phyloP scores from a whole-genome alignment of 176 grass and related monocot genomes.

The Zizania latifolia region DNA sequence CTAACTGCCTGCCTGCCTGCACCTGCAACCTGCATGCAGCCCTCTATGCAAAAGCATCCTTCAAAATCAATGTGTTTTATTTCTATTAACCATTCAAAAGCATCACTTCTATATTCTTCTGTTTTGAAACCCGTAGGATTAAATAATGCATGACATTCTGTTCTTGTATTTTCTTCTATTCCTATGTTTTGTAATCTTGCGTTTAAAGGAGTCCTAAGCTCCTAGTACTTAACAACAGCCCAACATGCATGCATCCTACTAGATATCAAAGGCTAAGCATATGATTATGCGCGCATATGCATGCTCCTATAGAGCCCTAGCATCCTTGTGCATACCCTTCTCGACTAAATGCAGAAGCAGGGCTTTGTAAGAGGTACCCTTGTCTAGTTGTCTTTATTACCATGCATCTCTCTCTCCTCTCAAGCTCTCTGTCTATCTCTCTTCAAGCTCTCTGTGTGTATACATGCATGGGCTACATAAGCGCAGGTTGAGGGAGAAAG shows the following conservation, averaged over 20 bases:
- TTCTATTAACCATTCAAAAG: no score
- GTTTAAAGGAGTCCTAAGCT: constrained; percentile 29
- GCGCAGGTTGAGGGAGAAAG: constrained; percentile 36
- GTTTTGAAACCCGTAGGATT: no score
- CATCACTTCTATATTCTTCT: no score
- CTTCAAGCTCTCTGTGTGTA: neutral
- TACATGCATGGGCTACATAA: constrained; percentile 33
- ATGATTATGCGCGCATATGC: no score
- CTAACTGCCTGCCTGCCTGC: neutral
- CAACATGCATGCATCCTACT: neutral
- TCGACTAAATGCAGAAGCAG: constrained; percentile 66
- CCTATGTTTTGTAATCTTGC: neutral
- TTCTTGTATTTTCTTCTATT: constrained; percentile 23
- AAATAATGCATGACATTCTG: neutral
- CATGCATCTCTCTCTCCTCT: neutral
- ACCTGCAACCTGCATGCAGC: no score
- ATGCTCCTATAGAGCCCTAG: constrained; percentile 33
- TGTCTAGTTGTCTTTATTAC: constrained; percentile 77
- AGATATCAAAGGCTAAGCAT: constrained; percentile 38
- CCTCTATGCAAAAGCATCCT: constrained; percentile 21
- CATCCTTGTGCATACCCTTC: constrained; percentile 48
- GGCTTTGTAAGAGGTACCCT: constrained; percentile 88
- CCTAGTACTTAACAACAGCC: constrained; percentile 39
- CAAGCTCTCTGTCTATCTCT: no score
- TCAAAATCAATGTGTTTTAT: neutral